Evolutionary conservation across 2,329 filamentous ascomycete genomes (phyloP).

Genomic region (Talaromyces sp.): DNA sequence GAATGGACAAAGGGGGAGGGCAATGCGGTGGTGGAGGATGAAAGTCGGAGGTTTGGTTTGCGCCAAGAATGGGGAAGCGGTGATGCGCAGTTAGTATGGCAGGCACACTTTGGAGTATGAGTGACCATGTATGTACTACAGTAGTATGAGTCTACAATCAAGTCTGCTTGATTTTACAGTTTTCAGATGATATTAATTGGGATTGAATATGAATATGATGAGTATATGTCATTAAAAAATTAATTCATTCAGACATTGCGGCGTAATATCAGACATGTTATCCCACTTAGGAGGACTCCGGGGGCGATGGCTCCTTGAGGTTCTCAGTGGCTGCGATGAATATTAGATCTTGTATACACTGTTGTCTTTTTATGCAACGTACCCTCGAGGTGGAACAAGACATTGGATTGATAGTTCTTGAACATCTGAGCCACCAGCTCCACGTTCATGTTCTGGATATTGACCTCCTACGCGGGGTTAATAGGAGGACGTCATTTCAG

Average conservation of each 20-base stretch:
- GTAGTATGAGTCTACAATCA: not conserved
- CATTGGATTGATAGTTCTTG: constrained; percentile 99
- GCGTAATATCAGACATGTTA: constrained; percentile 35
- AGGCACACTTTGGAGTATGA: too few relatives aligned
- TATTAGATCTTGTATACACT: too few relatives aligned
- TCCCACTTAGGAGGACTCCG: not conserved
- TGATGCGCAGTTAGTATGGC: not conserved
- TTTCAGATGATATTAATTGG: too few relatives aligned
- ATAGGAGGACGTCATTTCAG: not conserved
- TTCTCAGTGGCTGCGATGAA: constrained; percentile 76
- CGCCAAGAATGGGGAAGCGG: constrained; percentile 9
- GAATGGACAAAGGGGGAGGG: not conserved
- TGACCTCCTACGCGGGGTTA: constrained; percentile 74
- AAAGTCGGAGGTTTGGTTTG: constrained; percentile 3
- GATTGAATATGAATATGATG: too few relatives aligned
- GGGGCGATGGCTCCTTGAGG: constrained; percentile 70
- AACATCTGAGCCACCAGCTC: constrained; percentile 99
- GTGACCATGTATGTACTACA: too few relatives aligned
- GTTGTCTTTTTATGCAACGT: too few relatives aligned
- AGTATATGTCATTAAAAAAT: not conserved
- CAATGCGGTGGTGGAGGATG: not conserved
- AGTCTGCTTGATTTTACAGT: too few relatives aligned
- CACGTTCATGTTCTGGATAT: constrained; percentile 98
- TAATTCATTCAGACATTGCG: constrained; percentile 9
- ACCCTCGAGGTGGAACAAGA: constrained; percentile 97